phyloP scores from a whole-genome alignment of 192 early-diverging fungal genomes.

The Phycomyces blakesleeanus region DNA sequence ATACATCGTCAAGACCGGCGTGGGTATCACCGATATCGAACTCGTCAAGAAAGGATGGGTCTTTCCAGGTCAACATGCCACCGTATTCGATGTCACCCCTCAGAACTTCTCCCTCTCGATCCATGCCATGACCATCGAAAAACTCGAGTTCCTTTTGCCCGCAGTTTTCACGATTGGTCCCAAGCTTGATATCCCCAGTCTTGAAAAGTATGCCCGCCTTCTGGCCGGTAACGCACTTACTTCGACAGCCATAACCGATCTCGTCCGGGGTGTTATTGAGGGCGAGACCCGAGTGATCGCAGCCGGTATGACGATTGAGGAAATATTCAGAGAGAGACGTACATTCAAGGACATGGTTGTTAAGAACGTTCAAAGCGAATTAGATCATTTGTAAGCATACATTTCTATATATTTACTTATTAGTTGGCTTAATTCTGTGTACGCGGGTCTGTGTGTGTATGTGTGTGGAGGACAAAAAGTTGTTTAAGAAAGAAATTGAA shows the following conservation, averaged over 20 bases:
- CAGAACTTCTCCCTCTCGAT: constrained; percentile 40
- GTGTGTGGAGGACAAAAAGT: no score
- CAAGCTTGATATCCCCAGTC: constrained; percentile 11
- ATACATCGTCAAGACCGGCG: constrained; percentile 44
- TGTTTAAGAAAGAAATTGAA: no score
- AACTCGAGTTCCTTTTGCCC: constrained; percentile 46
- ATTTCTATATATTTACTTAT: no score
- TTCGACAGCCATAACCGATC: constrained; percentile 28
- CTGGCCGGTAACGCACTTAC: constrained; percentile 13
- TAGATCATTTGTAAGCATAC: constrained; percentile 43
- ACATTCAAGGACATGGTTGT: constrained; percentile 51
- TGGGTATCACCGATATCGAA: constrained; percentile 33
- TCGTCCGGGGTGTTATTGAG: constrained; percentile 50
- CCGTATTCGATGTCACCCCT: constrained; percentile 37
- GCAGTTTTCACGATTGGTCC: constrained; percentile 53
- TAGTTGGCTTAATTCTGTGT: no score
- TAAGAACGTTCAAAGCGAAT: constrained; percentile 43
- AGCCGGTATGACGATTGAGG: constrained; percentile 53
- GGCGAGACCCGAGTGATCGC: constrained; percentile 56
- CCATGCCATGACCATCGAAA: constrained; percentile 48
- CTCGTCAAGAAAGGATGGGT: constrained; percentile 37
- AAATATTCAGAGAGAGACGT: constrained; percentile 44
- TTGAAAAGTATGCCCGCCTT: constrained; percentile 27
- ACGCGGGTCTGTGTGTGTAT: no score
- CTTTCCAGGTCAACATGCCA: constrained; percentile 32